These are phyloP conservation scores for Boletellus ananiceps DNA, from an alignment of 768 basidiomycete genomes.

Conservation along the genomic window DNA sequence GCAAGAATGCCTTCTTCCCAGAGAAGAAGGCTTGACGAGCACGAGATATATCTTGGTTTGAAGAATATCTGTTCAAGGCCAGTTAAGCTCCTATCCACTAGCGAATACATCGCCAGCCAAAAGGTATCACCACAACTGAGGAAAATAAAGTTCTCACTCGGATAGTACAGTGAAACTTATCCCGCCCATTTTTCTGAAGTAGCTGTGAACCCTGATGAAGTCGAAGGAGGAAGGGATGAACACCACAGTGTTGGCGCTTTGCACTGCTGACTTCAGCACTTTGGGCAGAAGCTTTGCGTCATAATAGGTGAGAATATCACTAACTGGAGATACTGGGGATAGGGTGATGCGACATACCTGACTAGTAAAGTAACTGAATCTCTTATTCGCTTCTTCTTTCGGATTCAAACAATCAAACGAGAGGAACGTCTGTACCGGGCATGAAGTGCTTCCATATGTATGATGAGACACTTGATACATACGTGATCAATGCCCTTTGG, in stretches of 20 bases:
- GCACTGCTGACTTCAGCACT: constrained; percentile 88
- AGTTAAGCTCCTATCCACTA: background rate
- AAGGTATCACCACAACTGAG: background rate
- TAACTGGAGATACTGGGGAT: background rate
- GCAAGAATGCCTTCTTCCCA: constrained; percentile 78
- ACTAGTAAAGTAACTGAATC: constrained; percentile 83
- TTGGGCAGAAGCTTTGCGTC: constrained; percentile 66
- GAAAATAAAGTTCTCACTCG: constrained; percentile 52
- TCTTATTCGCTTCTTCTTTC: constrained; percentile 78
- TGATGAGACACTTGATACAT: constrained; percentile 16
- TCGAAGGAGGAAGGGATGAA: constrained; percentile 96
- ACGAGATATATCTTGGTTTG: constrained; percentile 90
- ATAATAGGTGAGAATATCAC: background rate
- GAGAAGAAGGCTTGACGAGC: constrained; percentile 91
- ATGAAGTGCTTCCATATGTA: background rate
- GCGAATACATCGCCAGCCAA: background rate
- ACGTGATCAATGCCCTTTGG: constrained; percentile 84
- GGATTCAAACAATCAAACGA: constrained; percentile 68
- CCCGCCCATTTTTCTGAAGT: constrained; percentile 69
- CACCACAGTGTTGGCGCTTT: constrained; percentile 81
- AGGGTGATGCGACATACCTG: constrained; percentile 47
- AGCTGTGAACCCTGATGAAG: constrained; percentile 86
- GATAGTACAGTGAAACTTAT: constrained; percentile 81
- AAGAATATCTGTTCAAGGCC: constrained; percentile 63
- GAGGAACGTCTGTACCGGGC: constrained; percentile 53